Evolutionary conservation across 345 rosid genomes (phyloP).

Genomic region (Moricandia arvensis): DNA sequence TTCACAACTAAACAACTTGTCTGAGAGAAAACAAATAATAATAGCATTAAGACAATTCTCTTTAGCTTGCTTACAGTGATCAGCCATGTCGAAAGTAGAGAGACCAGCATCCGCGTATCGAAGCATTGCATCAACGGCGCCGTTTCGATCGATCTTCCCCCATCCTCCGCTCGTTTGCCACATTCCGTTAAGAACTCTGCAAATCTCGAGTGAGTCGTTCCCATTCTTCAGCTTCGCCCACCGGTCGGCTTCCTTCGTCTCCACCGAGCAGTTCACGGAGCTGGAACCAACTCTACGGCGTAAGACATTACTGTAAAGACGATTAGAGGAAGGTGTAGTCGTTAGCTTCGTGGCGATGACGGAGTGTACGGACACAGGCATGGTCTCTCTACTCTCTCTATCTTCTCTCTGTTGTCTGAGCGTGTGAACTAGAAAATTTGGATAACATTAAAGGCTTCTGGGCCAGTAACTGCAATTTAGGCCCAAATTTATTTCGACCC

Average conservation of each 20-base stretch:
- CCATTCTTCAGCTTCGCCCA: conserved; percentile 62
- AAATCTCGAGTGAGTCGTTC: conserved; percentile 76
- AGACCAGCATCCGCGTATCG: conserved; percentile 76
- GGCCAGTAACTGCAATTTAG: background rate
- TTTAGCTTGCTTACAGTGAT: conserved; percentile 53
- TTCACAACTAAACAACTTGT: too few species aligned
- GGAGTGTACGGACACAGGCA: conserved; percentile 36
- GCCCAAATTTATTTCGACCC: background rate
- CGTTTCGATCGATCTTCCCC: conserved; percentile 80
- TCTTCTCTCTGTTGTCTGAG: background rate
- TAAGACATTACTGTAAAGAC: conserved; percentile 4
- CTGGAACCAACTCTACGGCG: conserved; percentile 23
- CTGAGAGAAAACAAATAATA: background rate
- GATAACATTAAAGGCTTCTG: background rate
- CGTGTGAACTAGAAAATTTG: background rate
- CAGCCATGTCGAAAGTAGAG: conserved; percentile 98
- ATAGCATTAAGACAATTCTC: too few species aligned
- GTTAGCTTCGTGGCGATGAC: conserved; percentile 37
- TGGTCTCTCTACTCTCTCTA: background rate
- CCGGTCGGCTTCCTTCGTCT: conserved; percentile 39
- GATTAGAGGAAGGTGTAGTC: conserved; percentile 22
- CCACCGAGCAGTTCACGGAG: conserved; percentile 52
- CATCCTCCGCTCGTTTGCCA: conserved; percentile 95
- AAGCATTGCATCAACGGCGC: conserved; percentile 83
- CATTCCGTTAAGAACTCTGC: conserved; percentile 87